Percentiles rank a stretch among this genome's conserved stretches.
Conservation (phyloP, 805 yeast genomes). For the Teunomyces tritomae region DNA sequence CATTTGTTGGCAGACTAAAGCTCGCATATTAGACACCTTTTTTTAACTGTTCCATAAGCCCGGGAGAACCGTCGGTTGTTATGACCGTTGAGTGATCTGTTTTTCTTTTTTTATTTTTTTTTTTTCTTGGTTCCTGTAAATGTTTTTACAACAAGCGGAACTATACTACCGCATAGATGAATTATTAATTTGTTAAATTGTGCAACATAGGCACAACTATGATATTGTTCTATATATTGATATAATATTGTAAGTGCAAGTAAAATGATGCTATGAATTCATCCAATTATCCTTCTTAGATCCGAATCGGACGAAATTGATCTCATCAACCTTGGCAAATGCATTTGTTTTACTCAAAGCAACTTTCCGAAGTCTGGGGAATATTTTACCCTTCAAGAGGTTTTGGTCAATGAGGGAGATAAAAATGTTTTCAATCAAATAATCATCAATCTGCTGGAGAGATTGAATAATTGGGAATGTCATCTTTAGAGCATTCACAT, state of each 20-base stretch:
- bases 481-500: neutral
- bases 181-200: too few relatives aligned
- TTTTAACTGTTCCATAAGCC: neutral
- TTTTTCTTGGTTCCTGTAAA: too few relatives aligned
- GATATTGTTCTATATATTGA: too few relatives aligned
- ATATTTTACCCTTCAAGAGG: slow-evolving; percentile 50
- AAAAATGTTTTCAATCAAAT: slow-evolving; percentile 48
- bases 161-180: too few relatives aligned
- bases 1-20: neutral
- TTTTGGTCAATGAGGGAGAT: slow-evolving; percentile 53
- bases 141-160: too few relatives aligned
- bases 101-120: neutral
- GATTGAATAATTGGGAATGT: slow-evolving; percentile 6
- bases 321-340: slow-evolving; percentile 32
- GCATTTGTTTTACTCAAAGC: slow-evolving; percentile 43
- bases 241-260: too few relatives aligned
- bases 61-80: neutral
- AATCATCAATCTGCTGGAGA: slow-evolving; percentile 27
- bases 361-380: slow-evolving; percentile 37
- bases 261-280: slow-evolving; percentile 1
- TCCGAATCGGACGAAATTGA: slow-evolving; percentile 16
- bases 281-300: slow-evolving; percentile 13
- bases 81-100: neutral
- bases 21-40: neutral
- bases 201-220: too few relatives aligned